Evolutionary conservation across 208 protist genomes (phyloP).

Genomic region (Leptomonas pyrrhocoris): DNA sequence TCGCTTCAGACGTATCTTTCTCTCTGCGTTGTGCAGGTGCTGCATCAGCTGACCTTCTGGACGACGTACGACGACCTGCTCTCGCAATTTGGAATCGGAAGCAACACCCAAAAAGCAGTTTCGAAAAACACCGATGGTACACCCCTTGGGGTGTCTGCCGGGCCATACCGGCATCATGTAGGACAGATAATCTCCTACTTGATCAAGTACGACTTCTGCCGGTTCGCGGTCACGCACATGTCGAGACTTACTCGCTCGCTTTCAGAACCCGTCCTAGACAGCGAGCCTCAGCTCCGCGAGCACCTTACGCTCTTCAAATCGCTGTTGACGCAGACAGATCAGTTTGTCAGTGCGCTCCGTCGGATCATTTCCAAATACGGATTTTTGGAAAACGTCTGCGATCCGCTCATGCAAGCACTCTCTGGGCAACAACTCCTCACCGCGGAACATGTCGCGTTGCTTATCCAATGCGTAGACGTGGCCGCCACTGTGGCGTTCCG

Average conservation of each 20-base stretch:
- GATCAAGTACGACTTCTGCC: slow-evolving; percentile 20
- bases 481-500: slow-evolving; percentile 22
- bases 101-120: neutral
- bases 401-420: slow-evolving; percentile 8
- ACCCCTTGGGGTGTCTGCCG: slow-evolving; percentile 23
- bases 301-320: slow-evolving; percentile 25
- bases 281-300: slow-evolving; percentile 1
- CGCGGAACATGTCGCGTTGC: neutral
- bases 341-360: slow-evolving; percentile 15
- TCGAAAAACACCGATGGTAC: slow-evolving; percentile 6
- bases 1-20: slow-evolving; percentile 17
- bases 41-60: slow-evolving; percentile 50
- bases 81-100: slow-evolving; percentile 13
- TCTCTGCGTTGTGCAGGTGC: slow-evolving; percentile 27
- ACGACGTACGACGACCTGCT: slow-evolving; percentile 36
- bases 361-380: slow-evolving; percentile 5
- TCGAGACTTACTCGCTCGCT: neutral
- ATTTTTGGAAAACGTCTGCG: slow-evolving; percentile 13
- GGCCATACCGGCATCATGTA: slow-evolving; percentile 32
- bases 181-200: slow-evolving; percentile 29
- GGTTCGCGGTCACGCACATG: slow-evolving; percentile 19
- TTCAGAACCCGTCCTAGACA: neutral
- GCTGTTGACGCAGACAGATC: slow-evolving; percentile 25
- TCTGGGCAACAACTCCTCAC: neutral
- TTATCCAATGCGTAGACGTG: slow-evolving; percentile 13